Conservation (phyloP, 1,284 basidiomycete species). For the Garcileccinum viscosum region DNA sequence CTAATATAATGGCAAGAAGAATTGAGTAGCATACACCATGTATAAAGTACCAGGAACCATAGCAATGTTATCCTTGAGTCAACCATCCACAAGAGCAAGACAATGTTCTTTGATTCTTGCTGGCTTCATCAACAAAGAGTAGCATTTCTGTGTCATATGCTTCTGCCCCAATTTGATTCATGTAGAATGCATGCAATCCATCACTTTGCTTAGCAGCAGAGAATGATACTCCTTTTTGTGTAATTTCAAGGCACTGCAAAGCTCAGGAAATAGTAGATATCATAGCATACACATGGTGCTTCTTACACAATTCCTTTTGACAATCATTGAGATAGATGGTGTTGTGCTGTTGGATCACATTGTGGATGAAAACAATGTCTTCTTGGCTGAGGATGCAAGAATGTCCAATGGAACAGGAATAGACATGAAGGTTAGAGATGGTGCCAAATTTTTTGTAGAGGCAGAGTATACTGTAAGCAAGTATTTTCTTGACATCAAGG, state of each 20-base stretch:
- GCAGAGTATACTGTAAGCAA: slow-evolving; percentile 4
- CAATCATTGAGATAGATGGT: too few species aligned
- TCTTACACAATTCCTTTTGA: too few species aligned
- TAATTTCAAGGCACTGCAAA: background rate
- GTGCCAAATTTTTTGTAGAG: background rate
- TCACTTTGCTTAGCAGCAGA: background rate
- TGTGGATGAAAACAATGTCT: background rate
- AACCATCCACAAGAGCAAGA: background rate
- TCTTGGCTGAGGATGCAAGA: background rate
- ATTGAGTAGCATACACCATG: background rate
- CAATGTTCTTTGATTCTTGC: background rate
- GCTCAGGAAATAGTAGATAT: too few species aligned
- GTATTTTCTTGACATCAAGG: slow-evolving; percentile 1
- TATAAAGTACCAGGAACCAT: background rate
- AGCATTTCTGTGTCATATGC: too few species aligned
- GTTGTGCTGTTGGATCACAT: background rate
- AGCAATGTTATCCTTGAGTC: background rate
- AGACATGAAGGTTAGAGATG: background rate
- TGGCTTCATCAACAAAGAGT: background rate
- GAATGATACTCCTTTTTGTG: background rate
- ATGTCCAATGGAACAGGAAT: background rate
- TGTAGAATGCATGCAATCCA: background rate
- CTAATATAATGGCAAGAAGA: background rate
- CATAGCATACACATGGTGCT: too few species aligned
- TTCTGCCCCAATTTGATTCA: too few species aligned